Conservation (phyloP, 2,329 filamentous ascomycete species). For the Penicillium sp. region DNA sequence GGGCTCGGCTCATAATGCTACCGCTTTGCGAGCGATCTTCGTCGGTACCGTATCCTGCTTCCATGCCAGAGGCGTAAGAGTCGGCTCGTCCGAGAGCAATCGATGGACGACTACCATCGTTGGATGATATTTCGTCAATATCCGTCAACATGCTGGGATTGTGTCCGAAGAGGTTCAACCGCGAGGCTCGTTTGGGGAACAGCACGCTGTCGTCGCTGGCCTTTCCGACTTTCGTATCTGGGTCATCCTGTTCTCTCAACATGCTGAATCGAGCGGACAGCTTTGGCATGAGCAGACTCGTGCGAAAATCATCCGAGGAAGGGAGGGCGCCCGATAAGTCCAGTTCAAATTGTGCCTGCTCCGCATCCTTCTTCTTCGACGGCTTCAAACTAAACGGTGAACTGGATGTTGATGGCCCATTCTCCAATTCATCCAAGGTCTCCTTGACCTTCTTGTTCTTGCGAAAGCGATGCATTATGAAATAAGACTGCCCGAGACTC, state of each 20-base stretch:
- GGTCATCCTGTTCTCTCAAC: slow-evolving; percentile 92
- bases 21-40: slow-evolving; percentile 62
- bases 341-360: slow-evolving; percentile 60
- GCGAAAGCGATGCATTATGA: slow-evolving; percentile 48
- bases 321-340: slow-evolving; percentile 77
- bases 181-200: slow-evolving; percentile 77
- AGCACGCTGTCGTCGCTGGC: slow-evolving; percentile 94
- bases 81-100: slow-evolving; percentile 63
- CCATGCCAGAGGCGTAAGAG: slow-evolving; percentile 67
- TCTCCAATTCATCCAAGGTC: slow-evolving; percentile 37
- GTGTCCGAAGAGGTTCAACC: slow-evolving; percentile 72
- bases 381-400: slow-evolving; percentile 41
- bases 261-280: slow-evolving; percentile 95
- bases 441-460: slow-evolving; percentile 44
- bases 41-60: slow-evolving; percentile 62
- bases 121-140: slow-evolving; percentile 88
- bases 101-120: slow-evolving; percentile 64
- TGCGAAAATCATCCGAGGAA: slow-evolving; percentile 85
- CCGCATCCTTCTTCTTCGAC: slow-evolving; percentile 54
- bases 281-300: slow-evolving; percentile 92
- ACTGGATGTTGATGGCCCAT: slow-evolving; percentile 36
- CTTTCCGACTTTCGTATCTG: slow-evolving; percentile 84
- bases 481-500: not conserved
- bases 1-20: slow-evolving; percentile 81
- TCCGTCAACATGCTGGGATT: slow-evolving; percentile 67